A percentile compares a stretch with the other conserved stretches of the same genome.
Conservation (phyloP, 2,329 filamentous ascomycete genomes). For the Colletotrichum tropicale region DNA sequence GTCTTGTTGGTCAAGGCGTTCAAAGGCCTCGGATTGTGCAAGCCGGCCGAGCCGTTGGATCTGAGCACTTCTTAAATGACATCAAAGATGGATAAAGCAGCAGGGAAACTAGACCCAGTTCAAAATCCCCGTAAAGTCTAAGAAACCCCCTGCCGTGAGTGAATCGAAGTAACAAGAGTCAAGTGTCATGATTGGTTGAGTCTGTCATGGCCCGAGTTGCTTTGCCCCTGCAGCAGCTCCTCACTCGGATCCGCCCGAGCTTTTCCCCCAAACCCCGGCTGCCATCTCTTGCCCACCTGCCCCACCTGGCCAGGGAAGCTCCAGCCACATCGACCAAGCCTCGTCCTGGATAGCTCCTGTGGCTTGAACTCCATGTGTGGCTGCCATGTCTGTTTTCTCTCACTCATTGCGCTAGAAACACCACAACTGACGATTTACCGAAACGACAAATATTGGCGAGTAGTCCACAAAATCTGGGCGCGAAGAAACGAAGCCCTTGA, state of each 20-base stretch:
- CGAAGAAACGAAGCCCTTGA: not conserved
- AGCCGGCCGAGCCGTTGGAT: not conserved
- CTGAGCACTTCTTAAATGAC: not conserved
- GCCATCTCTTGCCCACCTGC: not conserved
- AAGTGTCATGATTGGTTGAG: not conserved
- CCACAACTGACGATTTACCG: not conserved
- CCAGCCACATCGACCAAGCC: not conserved
- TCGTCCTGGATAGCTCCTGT: not conserved
- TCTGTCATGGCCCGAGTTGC: not conserved
- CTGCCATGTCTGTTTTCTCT: not conserved
- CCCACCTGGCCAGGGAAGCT: not conserved
- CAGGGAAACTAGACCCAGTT: not conserved
- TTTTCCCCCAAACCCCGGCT: not conserved
- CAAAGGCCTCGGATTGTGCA: not conserved
- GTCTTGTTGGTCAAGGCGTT: not conserved
- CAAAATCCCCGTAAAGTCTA: not conserved
- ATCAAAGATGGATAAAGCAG: not conserved
- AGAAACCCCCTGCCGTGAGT: not conserved
- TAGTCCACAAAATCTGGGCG: not conserved
- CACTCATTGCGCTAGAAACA: slow-evolving; percentile 7
- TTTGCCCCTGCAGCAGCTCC: slow-evolving; percentile 2
- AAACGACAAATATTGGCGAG: not conserved
- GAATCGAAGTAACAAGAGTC: not conserved
- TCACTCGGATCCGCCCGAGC: not conserved
- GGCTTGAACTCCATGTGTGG: slow-evolving; percentile 1